A percentile compares a stretch with the other conserved stretches of the same genome.
phyloP scores from a whole-genome alignment of 163 green algal genomes.

The Volvox carteri region DNA sequence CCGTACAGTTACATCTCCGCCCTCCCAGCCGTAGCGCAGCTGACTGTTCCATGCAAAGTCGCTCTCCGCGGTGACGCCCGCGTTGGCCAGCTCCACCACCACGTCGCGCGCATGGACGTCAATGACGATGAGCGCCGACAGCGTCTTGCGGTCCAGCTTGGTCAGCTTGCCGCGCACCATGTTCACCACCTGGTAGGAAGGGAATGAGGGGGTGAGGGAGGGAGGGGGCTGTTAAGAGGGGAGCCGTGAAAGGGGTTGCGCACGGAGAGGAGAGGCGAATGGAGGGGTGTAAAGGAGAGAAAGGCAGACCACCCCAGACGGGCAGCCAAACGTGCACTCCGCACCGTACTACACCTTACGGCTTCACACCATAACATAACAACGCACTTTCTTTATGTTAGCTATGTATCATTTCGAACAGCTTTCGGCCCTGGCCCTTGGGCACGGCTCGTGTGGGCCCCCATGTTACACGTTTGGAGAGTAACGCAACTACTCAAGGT shows the following conservation, averaged over 20 bases:
- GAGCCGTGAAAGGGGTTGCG: too few species aligned
- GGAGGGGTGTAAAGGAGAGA: not conserved
- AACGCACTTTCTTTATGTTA: too few species aligned
- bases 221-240: not conserved
- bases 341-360: too few species aligned
- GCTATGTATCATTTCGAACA: too few species aligned
- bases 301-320: too few species aligned
- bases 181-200: constrained; percentile 52
- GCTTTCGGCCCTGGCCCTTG: too few species aligned
- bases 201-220: not conserved
- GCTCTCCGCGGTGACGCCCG: constrained; percentile 70
- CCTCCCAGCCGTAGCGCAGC: constrained; percentile 90
- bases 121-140: constrained; percentile 94
- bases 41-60: constrained; percentile 90
- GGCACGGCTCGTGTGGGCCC: too few species aligned
- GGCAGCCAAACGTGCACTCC: too few species aligned
- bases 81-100: constrained; percentile 64
- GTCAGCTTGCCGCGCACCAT: constrained; percentile 70
- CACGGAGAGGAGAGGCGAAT: not conserved
- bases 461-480: too few species aligned
- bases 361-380: too few species aligned
- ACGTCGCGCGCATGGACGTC: constrained; percentile 91
- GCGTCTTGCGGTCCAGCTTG: constrained; percentile 83
- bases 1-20: constrained; percentile 77
- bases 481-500: too few species aligned